Evolutionary conservation across 1,139 yeast species (phyloP), one percentile per base, ranked within the genome.

Genomic region (Suhomyces atakaporum): DNA sequence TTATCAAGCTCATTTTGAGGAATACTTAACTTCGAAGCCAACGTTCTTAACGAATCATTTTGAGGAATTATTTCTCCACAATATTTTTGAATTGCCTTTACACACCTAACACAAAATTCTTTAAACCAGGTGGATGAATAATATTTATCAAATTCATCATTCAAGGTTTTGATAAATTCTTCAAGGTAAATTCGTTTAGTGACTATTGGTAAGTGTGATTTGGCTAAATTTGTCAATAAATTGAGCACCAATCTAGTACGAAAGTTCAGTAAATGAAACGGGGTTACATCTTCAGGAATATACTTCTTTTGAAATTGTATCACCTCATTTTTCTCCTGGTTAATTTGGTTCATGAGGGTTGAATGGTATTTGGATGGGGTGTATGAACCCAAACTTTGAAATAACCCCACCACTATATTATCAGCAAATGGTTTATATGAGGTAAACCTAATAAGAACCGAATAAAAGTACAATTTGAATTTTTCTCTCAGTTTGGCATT

Each of bases 401-500:
- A 39, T 3, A 64, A 37, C 1, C 58, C 49, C 8, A 45, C 44
- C 3, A 56, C 42, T 2, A 63, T 47, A 27, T 46, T 46, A 20
- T 61, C 66, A 16, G 44, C 48, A 34, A 62, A 58, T 7, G 52
- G 52, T 9, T 46, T 38, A 18, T 60, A 43, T 16, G 43, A 42
- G 11, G 62, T 46, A 36, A 43, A 58, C 12, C 50, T 40, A 15
- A 64, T 47, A n/a, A 66, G 50, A 26, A 57, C 58, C 10, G 46
- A 37, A 43, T 63, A 64, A 18, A 69, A 55, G 28, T 47, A 58
- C 31, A 67, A 43, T 2, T 53, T 46, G 45, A 63, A 71, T 35
- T 58, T 53, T 5, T 60, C 63, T 44, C 76, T 51, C 69, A 66
- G 70, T 16, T 53, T 51, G 0, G 56, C 41, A 42, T 68, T 68